Evolutionary conservation across 192 early-diverging fungal species (phyloP).

Genomic region (Linnemannia zychae): DNA sequence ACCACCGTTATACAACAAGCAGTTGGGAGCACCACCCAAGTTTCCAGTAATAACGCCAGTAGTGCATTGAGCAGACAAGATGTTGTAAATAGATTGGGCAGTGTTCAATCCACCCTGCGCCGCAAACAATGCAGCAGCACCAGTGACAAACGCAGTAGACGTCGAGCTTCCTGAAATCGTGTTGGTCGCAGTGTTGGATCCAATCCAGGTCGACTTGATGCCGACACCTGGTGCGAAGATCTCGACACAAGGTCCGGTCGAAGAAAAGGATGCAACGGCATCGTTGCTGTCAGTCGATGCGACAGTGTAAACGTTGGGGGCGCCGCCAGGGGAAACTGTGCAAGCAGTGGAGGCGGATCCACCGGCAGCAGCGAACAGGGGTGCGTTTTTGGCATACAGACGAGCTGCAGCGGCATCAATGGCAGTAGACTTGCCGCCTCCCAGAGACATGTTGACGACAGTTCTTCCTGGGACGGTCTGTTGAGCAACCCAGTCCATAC

Average conservation of each 20-base stretch:
- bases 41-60: conserved; percentile 7
- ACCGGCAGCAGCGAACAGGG: conserved; percentile 69
- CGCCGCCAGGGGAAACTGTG: conserved; percentile 59
- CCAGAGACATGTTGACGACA: conserved; percentile 52
- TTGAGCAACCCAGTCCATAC: conserved; percentile 46
- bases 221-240: conserved; percentile 72
- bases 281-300: conserved; percentile 50
- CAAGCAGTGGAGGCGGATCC: conserved; percentile 60
- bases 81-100: conserved; percentile 30
- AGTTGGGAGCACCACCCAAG: conserved; percentile 31
- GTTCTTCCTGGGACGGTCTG: conserved; percentile 18
- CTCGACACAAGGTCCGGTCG: conserved; percentile 69
- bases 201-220: conserved; percentile 60
- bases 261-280: conserved; percentile 59
- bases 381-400: conserved; percentile 66
- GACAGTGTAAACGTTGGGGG: too few species aligned
- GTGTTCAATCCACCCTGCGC: conserved; percentile 36
- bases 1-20: conserved; percentile 29
- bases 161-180: conserved; percentile 70
- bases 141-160: conserved; percentile 66
- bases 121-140: conserved; percentile 63
- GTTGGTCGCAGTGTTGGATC: conserved; percentile 22
- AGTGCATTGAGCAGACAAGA: not conserved
- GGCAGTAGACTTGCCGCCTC: conserved; percentile 60
- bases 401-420: conserved; percentile 59